phyloP scores from a whole-genome alignment of 169 alveolate species.

The Plasmodium knowlesi region DNA sequence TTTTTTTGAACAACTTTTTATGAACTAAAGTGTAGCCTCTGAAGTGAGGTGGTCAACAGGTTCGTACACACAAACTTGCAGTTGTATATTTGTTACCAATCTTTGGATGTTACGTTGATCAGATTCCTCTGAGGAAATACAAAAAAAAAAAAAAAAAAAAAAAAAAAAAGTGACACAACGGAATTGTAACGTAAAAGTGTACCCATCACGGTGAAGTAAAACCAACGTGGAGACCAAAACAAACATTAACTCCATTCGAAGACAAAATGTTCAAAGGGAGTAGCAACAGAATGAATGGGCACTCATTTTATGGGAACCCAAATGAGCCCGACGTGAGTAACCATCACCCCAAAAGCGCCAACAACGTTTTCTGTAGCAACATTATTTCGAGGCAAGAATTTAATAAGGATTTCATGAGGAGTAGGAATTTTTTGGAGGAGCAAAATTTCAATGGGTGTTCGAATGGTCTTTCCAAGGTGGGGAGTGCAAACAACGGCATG shows the following conservation, averaged over 20 bases:
- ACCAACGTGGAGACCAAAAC: neutral
- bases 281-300: neutral
- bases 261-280: neutral
- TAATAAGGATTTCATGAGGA: slow-evolving; percentile 10
- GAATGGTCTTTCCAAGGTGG: neutral
- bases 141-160: neutral
- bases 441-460: neutral
- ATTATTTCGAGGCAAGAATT: slow-evolving; percentile 3
- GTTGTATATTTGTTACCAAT: no score
- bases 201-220: neutral
- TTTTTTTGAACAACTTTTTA: no score
- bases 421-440: neutral
- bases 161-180: neutral
- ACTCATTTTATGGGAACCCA: neutral
- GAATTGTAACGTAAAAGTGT: neutral
- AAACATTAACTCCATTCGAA: neutral
- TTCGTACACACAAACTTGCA: neutral
- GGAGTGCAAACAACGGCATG: neutral
- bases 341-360: neutral
- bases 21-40: neutral
- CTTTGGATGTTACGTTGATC: no score
- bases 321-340: neutral
- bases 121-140: no score
- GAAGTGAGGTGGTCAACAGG: neutral
- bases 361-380: neutral